Conservation (phyloP, 805 yeast species). For the Pichia pseudocactophila region DNA sequence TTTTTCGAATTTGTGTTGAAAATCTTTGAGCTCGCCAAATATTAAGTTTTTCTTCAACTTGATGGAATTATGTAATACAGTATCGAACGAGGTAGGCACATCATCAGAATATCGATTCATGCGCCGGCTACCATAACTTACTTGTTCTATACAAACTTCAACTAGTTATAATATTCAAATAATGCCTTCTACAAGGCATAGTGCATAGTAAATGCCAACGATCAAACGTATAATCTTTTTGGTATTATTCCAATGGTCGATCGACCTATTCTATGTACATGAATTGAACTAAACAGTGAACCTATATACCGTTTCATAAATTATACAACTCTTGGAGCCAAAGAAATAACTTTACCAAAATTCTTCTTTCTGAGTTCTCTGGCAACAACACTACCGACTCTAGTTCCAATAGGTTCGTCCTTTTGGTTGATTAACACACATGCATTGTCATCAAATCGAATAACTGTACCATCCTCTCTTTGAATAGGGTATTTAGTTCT, state of each 20-base stretch:
- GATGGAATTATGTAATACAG: too few species aligned
- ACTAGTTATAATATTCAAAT: too few species aligned
- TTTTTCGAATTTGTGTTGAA: too few species aligned
- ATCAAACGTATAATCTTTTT: neutral
- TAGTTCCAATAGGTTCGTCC: conserved; percentile 86
- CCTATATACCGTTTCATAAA: neutral
- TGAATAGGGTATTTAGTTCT: conserved; percentile 67
- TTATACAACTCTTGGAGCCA: conserved; percentile 78
- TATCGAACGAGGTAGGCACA: too few species aligned
- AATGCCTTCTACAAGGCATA: too few species aligned
- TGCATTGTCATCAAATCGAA: conserved; percentile 92
- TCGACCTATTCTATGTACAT: conserved; percentile 2
- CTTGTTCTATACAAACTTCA: too few species aligned
- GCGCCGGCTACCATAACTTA: too few species aligned
- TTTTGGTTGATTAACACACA: conserved; percentile 90
- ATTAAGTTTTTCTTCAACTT: too few species aligned
- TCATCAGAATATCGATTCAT: too few species aligned
- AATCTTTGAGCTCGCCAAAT: too few species aligned
- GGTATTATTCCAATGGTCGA: neutral
- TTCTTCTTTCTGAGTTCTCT: conserved; percentile 80
- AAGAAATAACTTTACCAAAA: conserved; percentile 74
- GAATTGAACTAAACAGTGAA: neutral
- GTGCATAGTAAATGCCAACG: too few species aligned
- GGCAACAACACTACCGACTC: conserved; percentile 86
- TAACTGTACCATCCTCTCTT: conserved; percentile 79